A percentile compares a stretch with the other conserved stretches of the same genome.
Conservation (phyloP, 2,329 filamentous ascomycete genomes). For the Pleomassaria siparia region DNA sequence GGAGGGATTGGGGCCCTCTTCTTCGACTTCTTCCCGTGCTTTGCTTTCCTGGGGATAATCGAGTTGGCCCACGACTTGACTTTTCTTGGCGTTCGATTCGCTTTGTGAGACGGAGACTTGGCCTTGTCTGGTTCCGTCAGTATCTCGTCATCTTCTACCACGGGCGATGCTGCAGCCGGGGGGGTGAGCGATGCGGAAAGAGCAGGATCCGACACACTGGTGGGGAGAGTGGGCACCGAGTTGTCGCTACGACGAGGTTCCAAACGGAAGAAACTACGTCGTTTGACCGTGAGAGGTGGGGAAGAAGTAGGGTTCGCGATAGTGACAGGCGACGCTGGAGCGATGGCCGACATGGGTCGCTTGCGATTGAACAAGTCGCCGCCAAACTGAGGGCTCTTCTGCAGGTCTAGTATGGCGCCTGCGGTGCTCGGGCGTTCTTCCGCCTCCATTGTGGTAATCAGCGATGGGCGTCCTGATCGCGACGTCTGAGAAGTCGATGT, state of each 20-base stretch:
- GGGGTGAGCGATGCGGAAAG: slow-evolving; percentile 30
- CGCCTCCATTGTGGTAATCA: slow-evolving; percentile 46
- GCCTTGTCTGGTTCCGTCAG: slow-evolving; percentile 47
- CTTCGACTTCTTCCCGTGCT: slow-evolving; percentile 51
- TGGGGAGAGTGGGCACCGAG: slow-evolving; percentile 28
- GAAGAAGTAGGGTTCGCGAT: slow-evolving; percentile 20
- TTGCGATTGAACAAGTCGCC: slow-evolving; percentile 30
- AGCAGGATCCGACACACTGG: slow-evolving; percentile 38
- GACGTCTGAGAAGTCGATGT: slow-evolving; percentile 49
- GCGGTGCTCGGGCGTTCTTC: slow-evolving; percentile 66
- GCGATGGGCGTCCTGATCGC: slow-evolving; percentile 43
- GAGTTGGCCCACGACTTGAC: slow-evolving; percentile 73
- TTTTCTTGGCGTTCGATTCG: slow-evolving; percentile 58
- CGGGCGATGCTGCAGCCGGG: slow-evolving; percentile 33
- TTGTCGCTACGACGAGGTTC: slow-evolving; percentile 53
- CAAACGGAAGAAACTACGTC: slow-evolving; percentile 47
- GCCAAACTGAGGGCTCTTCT: slow-evolving; percentile 26
- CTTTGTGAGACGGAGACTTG: slow-evolving; percentile 57
- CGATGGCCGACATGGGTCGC: slow-evolving; percentile 41
- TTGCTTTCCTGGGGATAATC: slow-evolving; percentile 65
- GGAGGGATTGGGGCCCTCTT: slow-evolving; percentile 33
- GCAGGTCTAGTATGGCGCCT: slow-evolving; percentile 64
- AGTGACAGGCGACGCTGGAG: slow-evolving; percentile 22
- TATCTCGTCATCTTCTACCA: slow-evolving; percentile 29
- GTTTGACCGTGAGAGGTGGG: slow-evolving; percentile 30